Evolutionary conservation across 116 monocot genomes (phyloP).

Genomic region (Papilionanthe hybrid): DNA sequence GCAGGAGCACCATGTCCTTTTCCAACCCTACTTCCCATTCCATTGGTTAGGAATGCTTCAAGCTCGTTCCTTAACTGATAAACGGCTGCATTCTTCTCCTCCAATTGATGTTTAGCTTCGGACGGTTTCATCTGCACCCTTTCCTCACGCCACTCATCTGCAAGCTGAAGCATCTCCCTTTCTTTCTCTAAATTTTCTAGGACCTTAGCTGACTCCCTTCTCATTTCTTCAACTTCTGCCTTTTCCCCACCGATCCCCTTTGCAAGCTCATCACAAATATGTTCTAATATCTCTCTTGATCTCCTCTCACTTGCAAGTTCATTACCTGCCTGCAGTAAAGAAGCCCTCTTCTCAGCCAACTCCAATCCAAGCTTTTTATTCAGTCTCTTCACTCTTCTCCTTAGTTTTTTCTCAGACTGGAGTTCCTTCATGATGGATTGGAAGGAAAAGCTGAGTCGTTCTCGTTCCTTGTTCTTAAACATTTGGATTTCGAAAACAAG

Average conservation of each 20-base stretch:
- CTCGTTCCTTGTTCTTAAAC: conserved; percentile 40
- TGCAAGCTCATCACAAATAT: conserved; percentile 56
- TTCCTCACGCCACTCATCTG: conserved; percentile 73
- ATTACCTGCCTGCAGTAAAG: conserved; percentile 26
- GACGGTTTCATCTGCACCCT: conserved; percentile 81
- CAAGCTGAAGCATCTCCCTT: conserved; percentile 85
- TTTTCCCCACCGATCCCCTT: conserved; percentile 58
- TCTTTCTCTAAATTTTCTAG: conserved; percentile 73
- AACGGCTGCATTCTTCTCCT: conserved; percentile 79
- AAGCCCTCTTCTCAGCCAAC: conserved; percentile 28
- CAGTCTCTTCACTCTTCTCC: conserved; percentile 50
- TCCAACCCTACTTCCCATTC: conserved; percentile 20
- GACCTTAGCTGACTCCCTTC: conserved; percentile 43
- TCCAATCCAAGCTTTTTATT: conserved; percentile 54
- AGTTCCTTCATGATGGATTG: conserved; percentile 45
- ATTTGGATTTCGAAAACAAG: conserved; percentile 33
- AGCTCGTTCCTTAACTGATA: conserved; percentile 66
- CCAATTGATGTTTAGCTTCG: conserved; percentile 66
- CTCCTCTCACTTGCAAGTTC: conserved; percentile 60
- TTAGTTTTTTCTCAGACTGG: conserved; percentile 46
- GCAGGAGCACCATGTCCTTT: neutral
- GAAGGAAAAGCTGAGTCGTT: conserved; percentile 23
- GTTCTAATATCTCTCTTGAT: conserved; percentile 57
- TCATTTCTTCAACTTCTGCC: conserved; percentile 63
- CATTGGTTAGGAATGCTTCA: conserved; percentile 43